Base-by-base conservation (phyloP, 2,329 filamentous ascomycete species). In the Lomentospora prolificans region DNA sequence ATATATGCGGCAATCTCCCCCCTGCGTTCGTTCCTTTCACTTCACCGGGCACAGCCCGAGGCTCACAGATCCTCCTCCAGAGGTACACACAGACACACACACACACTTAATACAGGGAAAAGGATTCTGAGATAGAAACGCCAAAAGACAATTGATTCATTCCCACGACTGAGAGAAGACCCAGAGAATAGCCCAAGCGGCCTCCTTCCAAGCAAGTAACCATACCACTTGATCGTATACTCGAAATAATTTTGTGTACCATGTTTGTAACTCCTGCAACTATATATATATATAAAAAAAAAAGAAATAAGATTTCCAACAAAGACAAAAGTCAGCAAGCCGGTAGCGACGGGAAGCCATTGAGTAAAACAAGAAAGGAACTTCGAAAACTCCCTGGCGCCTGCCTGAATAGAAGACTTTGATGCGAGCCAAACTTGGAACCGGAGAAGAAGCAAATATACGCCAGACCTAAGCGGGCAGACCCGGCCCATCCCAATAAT, bases 41-140 rank as follows among this genome's bases (percentile, higher is more conserved):
- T 41, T 41, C 36, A 41, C 36, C 36, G 19, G 36, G 36, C 36
- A 55, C 17, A 27, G 31, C 50, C 9, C 30, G 30, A 55, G 55
- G 50, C n/a, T 17, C 53, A 56, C 50, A 19, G n/a, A 51, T 22
- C 10, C 24, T 14, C n/a, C 12, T 14, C 12, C 36, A 56, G 17
- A 51, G 24, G 31, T 53, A 50, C 22, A 57, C 53, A 58, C 48
- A 36, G n/a, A n/a, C n/a, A n/a, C n/a, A n/a, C n/a, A n/a, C n/a
- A n/a, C 44, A 22, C 12, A 17, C 22, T 25, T 22, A 10, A 25
- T 25, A n/a, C 22, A n/a, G 53, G 52, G 31, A 52, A 36, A 57
- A 41, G 24, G 6, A 24, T 22, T 55, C 56, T 55, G 41, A 55
- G 55, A 58, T 55, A 50, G 44, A 57, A 58, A 55, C 58, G 57